Conservation (phyloP, 208 protist species). For the Crithidia mellificae region DNA sequence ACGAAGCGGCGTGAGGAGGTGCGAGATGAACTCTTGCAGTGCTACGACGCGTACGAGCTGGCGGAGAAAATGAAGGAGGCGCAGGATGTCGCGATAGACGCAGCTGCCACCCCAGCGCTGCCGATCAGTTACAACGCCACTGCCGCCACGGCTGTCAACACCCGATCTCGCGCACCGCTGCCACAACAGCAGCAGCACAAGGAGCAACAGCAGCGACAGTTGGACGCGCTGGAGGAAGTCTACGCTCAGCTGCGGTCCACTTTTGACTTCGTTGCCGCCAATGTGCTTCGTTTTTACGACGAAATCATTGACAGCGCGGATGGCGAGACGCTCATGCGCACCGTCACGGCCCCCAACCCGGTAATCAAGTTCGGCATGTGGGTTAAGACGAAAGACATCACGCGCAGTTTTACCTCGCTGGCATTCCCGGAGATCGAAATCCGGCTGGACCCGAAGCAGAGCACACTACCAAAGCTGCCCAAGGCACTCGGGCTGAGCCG, state of each 20-base stretch:
- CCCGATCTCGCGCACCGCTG: no score
- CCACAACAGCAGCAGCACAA: constrained; percentile 1
- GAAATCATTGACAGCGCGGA: constrained; percentile 73
- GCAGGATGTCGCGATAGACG: constrained; percentile 37
- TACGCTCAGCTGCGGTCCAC: constrained; percentile 62
- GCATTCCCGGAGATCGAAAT: constrained; percentile 79
- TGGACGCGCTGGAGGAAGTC: constrained; percentile 50
- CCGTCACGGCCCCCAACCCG: constrained; percentile 43
- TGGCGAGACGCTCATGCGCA: constrained; percentile 74
- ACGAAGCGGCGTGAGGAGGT: constrained; percentile 47
- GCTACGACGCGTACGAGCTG: constrained; percentile 75
- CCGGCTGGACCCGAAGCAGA: constrained; percentile 83
- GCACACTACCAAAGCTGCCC: constrained; percentile 72
- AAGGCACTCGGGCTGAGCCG: constrained; percentile 87
- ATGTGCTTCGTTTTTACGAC: constrained; percentile 82
- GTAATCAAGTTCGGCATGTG: constrained; percentile 90
- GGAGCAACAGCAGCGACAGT: constrained; percentile 17
- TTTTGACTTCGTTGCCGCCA: constrained; percentile 79
- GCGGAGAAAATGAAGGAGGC: constrained; percentile 65
- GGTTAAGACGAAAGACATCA: constrained; percentile 88
- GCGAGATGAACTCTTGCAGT: constrained; percentile 60
- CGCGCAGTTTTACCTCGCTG: constrained; percentile 82
- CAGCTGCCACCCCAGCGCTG: background rate
- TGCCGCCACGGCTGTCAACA: no score
- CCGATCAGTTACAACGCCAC: no score